Evolutionary conservation across 352 stramenopile species (phyloP), one percentile per base, ranked within the genome.

Genomic region (Vaucheria bursata): DNA sequence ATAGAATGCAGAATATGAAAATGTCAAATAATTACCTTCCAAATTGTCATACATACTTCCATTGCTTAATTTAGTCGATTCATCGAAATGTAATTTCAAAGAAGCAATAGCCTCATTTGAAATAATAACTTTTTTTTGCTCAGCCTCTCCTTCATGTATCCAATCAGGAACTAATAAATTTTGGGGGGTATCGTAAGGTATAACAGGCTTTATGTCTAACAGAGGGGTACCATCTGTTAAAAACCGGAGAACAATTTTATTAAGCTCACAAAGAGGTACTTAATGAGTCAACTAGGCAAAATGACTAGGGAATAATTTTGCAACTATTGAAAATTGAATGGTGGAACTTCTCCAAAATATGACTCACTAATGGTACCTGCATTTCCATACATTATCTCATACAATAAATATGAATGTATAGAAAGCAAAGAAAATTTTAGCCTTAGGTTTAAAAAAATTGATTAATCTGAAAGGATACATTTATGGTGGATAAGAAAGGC

Each of bases 171-270:
- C 74, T 25, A 38, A n/a, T 12, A 80, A 72, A 29, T 36, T 37
- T 7, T 53, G 36, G 12, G 77, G 74, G 34, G 76, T 45, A 45
- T 84, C 79, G 70, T 84, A 74, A 18, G 79, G 79, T 33, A 97
- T 90, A 75, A 96, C 96, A 12, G 92, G 92, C 85, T 97, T 97
- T 59, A 97, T 89, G 76, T 97, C 92, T 12, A 97, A 86, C 70
- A 97, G 88, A 45, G 91, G 91, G 33, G 91, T 96, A 53, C 90
- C 91, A 66, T 96, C 85, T 45, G 95, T 88, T 37, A 7, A 2
- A 34, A 2, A 34, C 2, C 31, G 37, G 53, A 7, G 53, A 34
- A 2, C 53, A 7, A 34, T n/a, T n/a, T n/a, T n/a, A n/a, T n/a
- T n/a, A n/a, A n/a, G n/a, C n/a, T n/a, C n/a, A n/a, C n/a, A n/a